phyloP scores from a whole-genome alignment of 23 red algal genomes.

The Gracilaria gracilis region DNA sequence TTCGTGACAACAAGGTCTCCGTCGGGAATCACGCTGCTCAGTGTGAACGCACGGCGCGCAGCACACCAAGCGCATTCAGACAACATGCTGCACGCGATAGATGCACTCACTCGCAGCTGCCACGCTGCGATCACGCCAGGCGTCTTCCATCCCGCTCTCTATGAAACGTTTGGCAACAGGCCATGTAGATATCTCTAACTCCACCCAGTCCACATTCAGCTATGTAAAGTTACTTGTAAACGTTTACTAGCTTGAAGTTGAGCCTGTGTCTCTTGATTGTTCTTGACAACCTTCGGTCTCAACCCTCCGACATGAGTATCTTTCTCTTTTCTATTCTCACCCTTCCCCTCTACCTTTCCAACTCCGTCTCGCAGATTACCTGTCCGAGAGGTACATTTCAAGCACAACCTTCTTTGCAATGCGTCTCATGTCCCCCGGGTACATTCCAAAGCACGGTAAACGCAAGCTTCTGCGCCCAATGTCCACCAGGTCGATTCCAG shows the following conservation, averaged over 20 bases:
- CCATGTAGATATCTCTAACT: background rate
- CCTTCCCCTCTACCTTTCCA: background rate
- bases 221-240: background rate
- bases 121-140: constrained; percentile 12
- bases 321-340: background rate
- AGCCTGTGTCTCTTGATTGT: background rate
- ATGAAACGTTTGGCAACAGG: background rate
- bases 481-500: constrained; percentile 30
- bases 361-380: background rate
- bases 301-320: background rate
- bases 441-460: constrained; percentile 3
- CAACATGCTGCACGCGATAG: background rate
- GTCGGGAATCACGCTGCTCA: constrained; percentile 9
- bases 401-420: constrained; percentile 25
- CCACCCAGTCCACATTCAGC: background rate
- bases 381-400: constrained; percentile 22
- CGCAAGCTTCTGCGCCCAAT: background rate
- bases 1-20: background rate
- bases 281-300: background rate
- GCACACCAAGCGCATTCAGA: background rate
- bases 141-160: background rate
- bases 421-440: constrained; percentile 19
- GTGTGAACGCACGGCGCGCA: background rate
- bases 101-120: background rate
- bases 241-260: background rate